Conservation (phyloP, 75 land plant genomes). For the Selaginella moellendorffii region DNA sequence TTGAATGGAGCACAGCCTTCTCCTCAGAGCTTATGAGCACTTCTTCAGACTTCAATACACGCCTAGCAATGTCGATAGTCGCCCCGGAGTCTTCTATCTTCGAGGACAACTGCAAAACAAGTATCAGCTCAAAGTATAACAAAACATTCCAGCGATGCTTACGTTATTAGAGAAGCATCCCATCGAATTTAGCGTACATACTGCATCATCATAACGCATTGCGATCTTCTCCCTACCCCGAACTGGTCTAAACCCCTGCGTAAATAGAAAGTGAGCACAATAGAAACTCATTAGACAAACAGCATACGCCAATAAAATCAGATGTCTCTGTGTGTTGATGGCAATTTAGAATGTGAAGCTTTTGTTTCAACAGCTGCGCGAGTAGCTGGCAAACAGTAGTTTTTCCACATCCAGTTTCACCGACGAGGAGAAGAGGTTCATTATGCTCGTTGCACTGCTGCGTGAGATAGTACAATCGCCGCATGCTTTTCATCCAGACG, state of each 20-base stretch:
- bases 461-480: slow-evolving; percentile 59
- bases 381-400: slow-evolving; percentile 87
- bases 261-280: background rate
- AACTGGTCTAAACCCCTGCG: background rate
- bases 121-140: slow-evolving; percentile 1
- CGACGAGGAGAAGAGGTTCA: slow-evolving; percentile 92
- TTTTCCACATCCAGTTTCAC: slow-evolving; percentile 98
- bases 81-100: slow-evolving; percentile 49
- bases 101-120: slow-evolving; percentile 26
- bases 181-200: too few species aligned
- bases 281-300: too few species aligned
- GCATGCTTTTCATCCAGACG: slow-evolving; percentile 71
- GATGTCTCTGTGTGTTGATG: slow-evolving; percentile 30
- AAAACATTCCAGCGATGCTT: slow-evolving; percentile 10
- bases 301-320: too few species aligned
- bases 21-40: background rate
- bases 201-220: background rate
- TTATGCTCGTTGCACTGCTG: slow-evolving; percentile 61
- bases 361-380: slow-evolving; percentile 26
- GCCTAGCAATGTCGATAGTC: slow-evolving; percentile 22
- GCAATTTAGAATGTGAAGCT: slow-evolving; percentile 78
- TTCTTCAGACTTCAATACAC: slow-evolving; percentile 6
- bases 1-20: background rate
- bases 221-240: background rate
- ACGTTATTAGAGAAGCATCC: background rate